phyloP scores from a whole-genome alignment of 257 asterid genomes.

The Rehmannia glutinosa region DNA sequence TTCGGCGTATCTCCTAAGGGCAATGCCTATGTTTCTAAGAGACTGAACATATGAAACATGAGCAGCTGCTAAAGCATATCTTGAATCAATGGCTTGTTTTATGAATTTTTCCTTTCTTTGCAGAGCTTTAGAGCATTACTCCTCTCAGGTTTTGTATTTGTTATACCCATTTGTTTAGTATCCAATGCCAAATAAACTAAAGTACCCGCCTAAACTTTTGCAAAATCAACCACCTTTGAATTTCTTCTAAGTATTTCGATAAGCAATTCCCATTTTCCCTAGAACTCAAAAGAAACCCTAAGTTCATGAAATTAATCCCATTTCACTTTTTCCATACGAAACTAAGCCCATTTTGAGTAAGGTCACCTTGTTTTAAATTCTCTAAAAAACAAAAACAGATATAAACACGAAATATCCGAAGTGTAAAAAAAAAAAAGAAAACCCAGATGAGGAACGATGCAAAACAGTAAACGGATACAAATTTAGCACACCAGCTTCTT shows the following conservation, averaged over 20 bases:
- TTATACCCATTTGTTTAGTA: slow-evolving; percentile 51
- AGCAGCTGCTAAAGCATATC: slow-evolving; percentile 91
- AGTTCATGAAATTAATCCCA: not conserved
- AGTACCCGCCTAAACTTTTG: not conserved
- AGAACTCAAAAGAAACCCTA: not conserved
- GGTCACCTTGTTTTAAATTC: not conserved
- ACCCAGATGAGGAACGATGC: slow-evolving; percentile 7
- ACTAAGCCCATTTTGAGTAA: not conserved
- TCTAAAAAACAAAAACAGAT: not conserved
- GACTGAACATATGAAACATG: slow-evolving; percentile 88
- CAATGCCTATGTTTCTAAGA: slow-evolving; percentile 76
- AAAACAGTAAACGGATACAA: not conserved
- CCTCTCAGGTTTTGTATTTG: slow-evolving; percentile 67
- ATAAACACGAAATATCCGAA: not conserved
- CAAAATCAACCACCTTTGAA: not conserved
- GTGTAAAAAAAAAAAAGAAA: slow-evolving; percentile 4
- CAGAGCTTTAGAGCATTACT: slow-evolving; percentile 77
- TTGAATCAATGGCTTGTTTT: slow-evolving; percentile 86
- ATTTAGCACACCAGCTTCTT: slow-evolving; percentile 10
- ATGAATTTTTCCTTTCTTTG: slow-evolving; percentile 79
- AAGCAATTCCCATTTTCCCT: not conserved
- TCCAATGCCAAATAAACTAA: slow-evolving; percentile 18
- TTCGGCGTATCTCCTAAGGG: slow-evolving; percentile 87
- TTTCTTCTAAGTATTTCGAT: not conserved
- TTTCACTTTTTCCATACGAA: not conserved